Conservation (phyloP, 2,329 filamentous ascomycete species). For the Aspergillus persii region DNA sequence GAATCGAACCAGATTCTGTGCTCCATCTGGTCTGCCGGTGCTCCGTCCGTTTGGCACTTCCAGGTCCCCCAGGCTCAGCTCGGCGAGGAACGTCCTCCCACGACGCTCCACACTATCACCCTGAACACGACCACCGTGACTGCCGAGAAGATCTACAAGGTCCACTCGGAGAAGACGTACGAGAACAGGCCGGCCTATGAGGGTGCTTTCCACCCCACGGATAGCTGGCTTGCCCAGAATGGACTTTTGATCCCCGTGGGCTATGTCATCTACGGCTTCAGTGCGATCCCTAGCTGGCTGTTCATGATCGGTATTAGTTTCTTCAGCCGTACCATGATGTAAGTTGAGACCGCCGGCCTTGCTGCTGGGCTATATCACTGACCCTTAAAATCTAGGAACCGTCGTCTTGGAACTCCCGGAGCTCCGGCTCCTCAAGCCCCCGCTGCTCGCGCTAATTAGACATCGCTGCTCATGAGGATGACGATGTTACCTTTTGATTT, state of each 20-base stretch:
- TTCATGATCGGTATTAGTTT: slow-evolving; percentile 64
- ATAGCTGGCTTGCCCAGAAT: slow-evolving; percentile 55
- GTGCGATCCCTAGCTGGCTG: slow-evolving; percentile 61
- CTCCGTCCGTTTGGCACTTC: slow-evolving; percentile 59
- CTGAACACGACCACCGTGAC: slow-evolving; percentile 60
- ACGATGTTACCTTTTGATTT: slow-evolving; percentile 11
- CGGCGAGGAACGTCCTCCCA: slow-evolving; percentile 53
- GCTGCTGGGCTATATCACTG: slow-evolving; percentile 5
- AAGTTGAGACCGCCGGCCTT: slow-evolving; percentile 29
- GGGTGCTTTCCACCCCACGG: slow-evolving; percentile 60
- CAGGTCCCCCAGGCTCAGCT: slow-evolving; percentile 52
- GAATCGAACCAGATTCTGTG: slow-evolving; percentile 59
- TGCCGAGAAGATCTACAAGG: slow-evolving; percentile 54
- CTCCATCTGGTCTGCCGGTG: slow-evolving; percentile 57
- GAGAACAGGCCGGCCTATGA: slow-evolving; percentile 53
- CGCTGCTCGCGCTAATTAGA: slow-evolving; percentile 21
- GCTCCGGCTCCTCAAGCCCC: slow-evolving; percentile 5
- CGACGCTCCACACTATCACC: slow-evolving; percentile 53
- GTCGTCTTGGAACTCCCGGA: slow-evolving; percentile 26
- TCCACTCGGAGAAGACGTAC: slow-evolving; percentile 58
- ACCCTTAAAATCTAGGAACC: slow-evolving; percentile 21
- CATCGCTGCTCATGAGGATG: slow-evolving; percentile 13
- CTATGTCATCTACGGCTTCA: slow-evolving; percentile 56
- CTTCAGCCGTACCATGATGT: slow-evolving; percentile 61
- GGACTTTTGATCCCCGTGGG: slow-evolving; percentile 54